A percentile compares a stretch with the other conserved stretches of the same genome.
phyloP scores from a whole-genome alignment of 768 basidiomycete genomes.

The Paxillus rubicundulus region DNA sequence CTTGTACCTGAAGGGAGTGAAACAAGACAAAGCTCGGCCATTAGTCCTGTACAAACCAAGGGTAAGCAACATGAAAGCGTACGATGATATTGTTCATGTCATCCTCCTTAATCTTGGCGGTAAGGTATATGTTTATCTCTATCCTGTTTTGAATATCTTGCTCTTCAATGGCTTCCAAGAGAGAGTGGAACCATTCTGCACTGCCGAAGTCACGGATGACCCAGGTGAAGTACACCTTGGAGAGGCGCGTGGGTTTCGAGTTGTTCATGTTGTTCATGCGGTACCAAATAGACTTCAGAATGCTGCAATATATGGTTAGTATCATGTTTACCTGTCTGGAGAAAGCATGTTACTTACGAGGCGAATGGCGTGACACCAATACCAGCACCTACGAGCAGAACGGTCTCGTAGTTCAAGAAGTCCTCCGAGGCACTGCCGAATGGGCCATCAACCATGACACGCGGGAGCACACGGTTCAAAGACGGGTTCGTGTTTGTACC shows the following conservation, averaged over 20 bases:
- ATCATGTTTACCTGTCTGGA: background rate
- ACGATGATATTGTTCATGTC: conserved; percentile 93
- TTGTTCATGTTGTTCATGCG: conserved; percentile 86
- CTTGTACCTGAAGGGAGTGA: conserved; percentile 55
- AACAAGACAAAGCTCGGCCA: background rate
- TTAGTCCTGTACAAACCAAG: background rate
- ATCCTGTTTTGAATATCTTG: conserved; percentile 84
- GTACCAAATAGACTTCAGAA: conserved; percentile 92
- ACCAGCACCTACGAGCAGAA: conserved; percentile 88
- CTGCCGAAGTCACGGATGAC: conserved; percentile 90
- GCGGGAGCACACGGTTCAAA: conserved; percentile 73
- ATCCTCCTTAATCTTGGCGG: conserved; percentile 86
- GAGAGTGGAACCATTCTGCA: conserved; percentile 93
- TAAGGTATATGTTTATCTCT: conserved; percentile 94
- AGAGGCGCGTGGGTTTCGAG: conserved; percentile 74
- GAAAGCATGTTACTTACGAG: conserved; percentile 53
- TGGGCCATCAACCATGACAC: conserved; percentile 95
- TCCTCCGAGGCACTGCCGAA: conserved; percentile 93
- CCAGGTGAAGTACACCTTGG: conserved; percentile 94
- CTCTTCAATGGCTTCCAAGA: conserved; percentile 89
- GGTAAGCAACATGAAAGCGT: conserved; percentile 19
- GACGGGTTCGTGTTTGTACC: conserved; percentile 56
- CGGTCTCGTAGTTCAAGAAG: conserved; percentile 85
- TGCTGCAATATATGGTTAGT: conserved; percentile 40
- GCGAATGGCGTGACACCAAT: conserved; percentile 98